phyloP scores from a whole-genome alignment of 1,284 basidiomycete genomes.

The Cystobasidium pallidum region DNA sequence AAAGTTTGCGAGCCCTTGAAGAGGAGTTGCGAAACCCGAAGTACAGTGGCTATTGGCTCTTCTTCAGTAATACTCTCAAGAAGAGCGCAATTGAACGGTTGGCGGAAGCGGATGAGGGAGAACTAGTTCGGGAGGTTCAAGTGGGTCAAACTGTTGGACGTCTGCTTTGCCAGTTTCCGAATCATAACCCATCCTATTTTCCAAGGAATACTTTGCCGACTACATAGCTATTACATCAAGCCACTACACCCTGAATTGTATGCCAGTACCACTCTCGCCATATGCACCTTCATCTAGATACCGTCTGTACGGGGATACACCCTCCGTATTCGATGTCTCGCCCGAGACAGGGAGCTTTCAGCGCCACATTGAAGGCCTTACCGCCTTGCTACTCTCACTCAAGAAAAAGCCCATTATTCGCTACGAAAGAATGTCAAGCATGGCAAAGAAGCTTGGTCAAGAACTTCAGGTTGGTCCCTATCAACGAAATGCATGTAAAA shows the following conservation, averaged over 20 bases:
- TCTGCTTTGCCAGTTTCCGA: too few relatives aligned
- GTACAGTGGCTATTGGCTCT: slow-evolving; percentile 96
- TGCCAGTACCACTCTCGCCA: slow-evolving; percentile 60
- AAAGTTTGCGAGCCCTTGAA: slow-evolving; percentile 79
- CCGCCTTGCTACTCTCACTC: slow-evolving; percentile 84
- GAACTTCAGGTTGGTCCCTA: slow-evolving; percentile 72
- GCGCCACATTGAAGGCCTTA: slow-evolving; percentile 77
- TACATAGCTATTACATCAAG: slow-evolving; percentile 84
- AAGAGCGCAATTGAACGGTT: slow-evolving; percentile 90
- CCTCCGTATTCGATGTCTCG: slow-evolving; percentile 49
- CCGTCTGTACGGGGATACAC: slow-evolving; percentile 51
- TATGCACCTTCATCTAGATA: slow-evolving; percentile 40
- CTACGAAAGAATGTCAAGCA: slow-evolving; percentile 88
- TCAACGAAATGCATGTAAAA: not conserved
- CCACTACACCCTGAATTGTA: slow-evolving; percentile 76
- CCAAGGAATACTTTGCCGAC: slow-evolving; percentile 92
- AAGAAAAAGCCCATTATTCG: slow-evolving; percentile 89
- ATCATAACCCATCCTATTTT: not conserved
- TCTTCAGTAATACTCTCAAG: slow-evolving; percentile 90
- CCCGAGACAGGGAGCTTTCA: slow-evolving; percentile 74
- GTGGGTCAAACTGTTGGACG: slow-evolving; percentile 59
- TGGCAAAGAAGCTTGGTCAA: slow-evolving; percentile 84
- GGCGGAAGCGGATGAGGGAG: slow-evolving; percentile 92
- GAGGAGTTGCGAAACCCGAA: slow-evolving; percentile 83
- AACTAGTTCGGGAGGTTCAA: slow-evolving; percentile 95